Percentiles rank a stretch among this genome's conserved stretches.
Conservation (phyloP, 73 alveolate genomes). For the Tetrahymena borealis region DNA sequence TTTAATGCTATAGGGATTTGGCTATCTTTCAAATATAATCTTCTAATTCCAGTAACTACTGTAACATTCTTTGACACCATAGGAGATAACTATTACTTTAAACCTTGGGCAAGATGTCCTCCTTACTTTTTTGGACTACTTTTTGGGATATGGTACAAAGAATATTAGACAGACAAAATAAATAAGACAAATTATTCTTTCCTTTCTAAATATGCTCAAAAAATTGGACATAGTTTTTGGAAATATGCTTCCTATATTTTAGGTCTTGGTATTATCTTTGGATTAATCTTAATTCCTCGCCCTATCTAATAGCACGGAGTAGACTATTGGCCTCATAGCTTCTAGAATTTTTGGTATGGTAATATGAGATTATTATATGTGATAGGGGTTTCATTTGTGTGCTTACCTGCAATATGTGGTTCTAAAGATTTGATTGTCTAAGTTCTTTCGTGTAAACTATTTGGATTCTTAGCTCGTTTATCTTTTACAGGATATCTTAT, state of each 20-base stretch:
- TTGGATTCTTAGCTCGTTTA: neutral
- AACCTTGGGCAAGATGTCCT: slow-evolving; percentile 28
- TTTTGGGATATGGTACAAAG: slow-evolving; percentile 21
- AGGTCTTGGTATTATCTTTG: neutral
- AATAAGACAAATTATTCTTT: neutral
- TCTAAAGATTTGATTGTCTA: neutral
- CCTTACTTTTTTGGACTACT: slow-evolving; percentile 26
- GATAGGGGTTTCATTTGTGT: neutral
- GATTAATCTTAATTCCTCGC: neutral
- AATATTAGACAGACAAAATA: neutral
- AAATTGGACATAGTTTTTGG: neutral
- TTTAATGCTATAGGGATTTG: neutral
- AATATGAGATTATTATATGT: neutral
- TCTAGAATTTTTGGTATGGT: neutral
- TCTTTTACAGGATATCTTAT: neutral
- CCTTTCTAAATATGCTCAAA: neutral
- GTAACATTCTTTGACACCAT: neutral
- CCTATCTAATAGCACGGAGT: neutral
- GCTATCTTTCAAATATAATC: slow-evolving; percentile 4
- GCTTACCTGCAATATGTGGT: neutral
- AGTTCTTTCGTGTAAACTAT: neutral
- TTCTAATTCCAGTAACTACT: neutral
- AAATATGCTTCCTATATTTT: neutral
- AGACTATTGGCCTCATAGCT: neutral
- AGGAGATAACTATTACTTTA: slow-evolving; percentile 14